A percentile compares a stretch with the other conserved stretches of the same genome.
Evolutionary conservation across 148 eudicot genomes (phyloP).

Genomic region (Dianthus caryophyllus): DNA sequence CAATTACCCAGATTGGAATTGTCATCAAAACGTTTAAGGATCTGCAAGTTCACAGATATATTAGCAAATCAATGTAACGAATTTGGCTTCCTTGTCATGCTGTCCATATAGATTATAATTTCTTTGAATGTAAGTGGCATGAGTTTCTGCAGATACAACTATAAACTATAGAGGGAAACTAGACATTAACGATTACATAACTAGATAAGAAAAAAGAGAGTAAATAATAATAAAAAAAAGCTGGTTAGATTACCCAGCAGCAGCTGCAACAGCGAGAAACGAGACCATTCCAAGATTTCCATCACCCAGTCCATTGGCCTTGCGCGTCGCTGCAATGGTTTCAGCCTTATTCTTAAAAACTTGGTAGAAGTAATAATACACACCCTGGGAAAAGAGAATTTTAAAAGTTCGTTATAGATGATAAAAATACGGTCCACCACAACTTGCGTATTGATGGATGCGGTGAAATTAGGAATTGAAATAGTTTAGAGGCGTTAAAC

Average conservation of each 20-base stretch:
- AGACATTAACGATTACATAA: not conserved
- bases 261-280: constrained; percentile 88
- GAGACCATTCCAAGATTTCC: constrained; percentile 83
- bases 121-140: not conserved
- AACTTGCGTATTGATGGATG: not conserved
- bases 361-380: constrained; percentile 94
- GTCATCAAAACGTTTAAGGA: constrained; percentile 84
- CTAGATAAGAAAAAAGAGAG: not conserved
- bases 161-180: not conserved
- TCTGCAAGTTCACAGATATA: constrained; percentile 39
- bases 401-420: not conserved
- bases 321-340: constrained; percentile 63
- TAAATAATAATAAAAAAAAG: not conserved
- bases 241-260: constrained; percentile 61
- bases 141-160: constrained; percentile 1
- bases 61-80: not conserved
- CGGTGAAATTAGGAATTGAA: not conserved
- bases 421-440: too few relatives aligned
- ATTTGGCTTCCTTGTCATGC: not conserved
- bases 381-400: constrained; percentile 49
- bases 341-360: constrained; percentile 90
- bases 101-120: not conserved
- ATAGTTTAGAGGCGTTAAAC: constrained; percentile 3
- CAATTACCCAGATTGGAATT: constrained; percentile 94
- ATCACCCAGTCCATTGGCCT: constrained; percentile 67